Evolutionary conservation across 1,139 yeast genomes (phyloP), one percentile per base, ranked within the genome.

Genomic region (Hyphopichia fennica): DNA sequence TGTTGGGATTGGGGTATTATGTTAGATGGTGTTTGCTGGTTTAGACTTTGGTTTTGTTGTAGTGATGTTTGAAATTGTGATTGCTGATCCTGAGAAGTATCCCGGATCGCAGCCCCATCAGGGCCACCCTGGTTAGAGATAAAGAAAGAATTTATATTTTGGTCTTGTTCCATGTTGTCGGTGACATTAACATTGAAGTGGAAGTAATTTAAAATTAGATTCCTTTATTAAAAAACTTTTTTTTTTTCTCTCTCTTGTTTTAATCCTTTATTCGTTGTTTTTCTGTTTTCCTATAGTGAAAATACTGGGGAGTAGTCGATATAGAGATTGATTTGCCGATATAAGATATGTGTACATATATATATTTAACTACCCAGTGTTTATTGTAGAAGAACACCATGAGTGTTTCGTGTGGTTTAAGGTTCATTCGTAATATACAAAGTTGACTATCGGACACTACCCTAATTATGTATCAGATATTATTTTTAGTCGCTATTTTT

Each of bases 381-480:
- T n/a, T n/a, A n/a, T 15, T 5, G 16, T 16, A 3, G 32, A 16
- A n/a, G 18, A 29, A 10, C 13, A 9, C 13, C 3, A n/a, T 25
- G 11, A 8, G 11, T 11, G 28, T 25, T 25, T 25, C 28, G 28
- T 25, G 28, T 25, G 28, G 8, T 5, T 8, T 25, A 25, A 25
- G 28, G 4, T 25, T 25, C n/a, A 9, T 25, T 10, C 9, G 11
- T 7, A 11, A n/a, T 25, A 25, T 25, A 25, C 28, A 9, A 7
- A 25, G 28, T 25, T 25, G 11, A 25, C 28, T 25, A 25, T 25
- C 28, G 28, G 28, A 25, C 28, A 25, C 28, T 25, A 25, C 28
- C 13, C 28, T 25, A 14, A 30, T 34, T n/a, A 34, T 22, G 17
- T 39, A 31, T 42, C 22, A n/a, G 22, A 28, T 32, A 15, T 31